Percentiles rank a stretch among this genome's conserved stretches.
These are phyloP conservation scores for Brettanomyces naardenensis DNA, from an alignment of 805 yeast genomes.

Conservation along the genomic window DNA sequence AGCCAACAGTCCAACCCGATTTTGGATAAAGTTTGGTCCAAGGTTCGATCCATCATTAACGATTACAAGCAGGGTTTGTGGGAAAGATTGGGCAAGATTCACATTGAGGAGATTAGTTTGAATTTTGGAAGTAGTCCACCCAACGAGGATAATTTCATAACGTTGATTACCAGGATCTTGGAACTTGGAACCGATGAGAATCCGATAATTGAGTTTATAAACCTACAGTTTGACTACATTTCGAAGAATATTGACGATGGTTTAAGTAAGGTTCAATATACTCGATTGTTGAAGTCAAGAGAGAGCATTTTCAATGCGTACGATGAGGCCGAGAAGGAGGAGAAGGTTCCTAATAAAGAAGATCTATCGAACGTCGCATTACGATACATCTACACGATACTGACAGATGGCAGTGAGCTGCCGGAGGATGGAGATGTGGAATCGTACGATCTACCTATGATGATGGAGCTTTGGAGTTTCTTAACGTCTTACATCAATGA, in stretches of 20 bases:
- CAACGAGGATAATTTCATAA: constrained; percentile 25
- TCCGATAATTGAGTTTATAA: constrained; percentile 59
- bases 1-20: constrained; percentile 20
- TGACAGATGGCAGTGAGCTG: constrained; percentile 9
- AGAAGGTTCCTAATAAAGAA: constrained; percentile 8
- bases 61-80: constrained; percentile 47
- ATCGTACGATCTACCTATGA: constrained; percentile 41
- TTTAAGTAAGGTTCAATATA: constrained; percentile 31
- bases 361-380: constrained; percentile 20
- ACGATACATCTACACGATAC: constrained; percentile 16
- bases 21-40: constrained; percentile 46
- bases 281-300: constrained; percentile 32
- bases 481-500: constrained; percentile 32
- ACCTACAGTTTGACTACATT: constrained; percentile 37
- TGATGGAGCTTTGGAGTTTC: constrained; percentile 54
- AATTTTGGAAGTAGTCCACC: constrained; percentile 4
- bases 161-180: constrained; percentile 43
- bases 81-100: constrained; percentile 33
- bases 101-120: constrained; percentile 22
- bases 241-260: constrained; percentile 30
- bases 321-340: constrained; percentile 6
- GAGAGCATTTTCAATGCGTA: constrained; percentile 32
- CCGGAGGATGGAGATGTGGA: constrained; percentile 21
- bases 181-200: constrained; percentile 56
- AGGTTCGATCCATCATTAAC: constrained; percentile 45